phyloP scores from a whole-genome alignment of 805 yeast species.

The Limtongia smithiae region DNA sequence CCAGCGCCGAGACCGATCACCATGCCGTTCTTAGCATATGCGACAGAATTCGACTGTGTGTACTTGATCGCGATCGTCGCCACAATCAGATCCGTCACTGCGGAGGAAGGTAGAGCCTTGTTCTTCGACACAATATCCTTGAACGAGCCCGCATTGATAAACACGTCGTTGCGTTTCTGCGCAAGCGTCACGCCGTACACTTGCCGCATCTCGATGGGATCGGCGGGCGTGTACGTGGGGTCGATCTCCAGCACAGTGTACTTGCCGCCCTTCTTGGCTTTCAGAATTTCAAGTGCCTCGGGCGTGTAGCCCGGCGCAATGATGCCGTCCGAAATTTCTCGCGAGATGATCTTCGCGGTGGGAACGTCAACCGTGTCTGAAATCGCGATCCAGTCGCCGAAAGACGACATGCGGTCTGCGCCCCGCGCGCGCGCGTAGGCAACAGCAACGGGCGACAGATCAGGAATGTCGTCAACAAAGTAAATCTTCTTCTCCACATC shows the following conservation, averaged over 20 bases:
- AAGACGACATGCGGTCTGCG: conserved; percentile 99
- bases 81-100: conserved; percentile 86
- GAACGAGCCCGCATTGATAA: conserved; percentile 84
- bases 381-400: conserved; percentile 97
- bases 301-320: conserved; percentile 96
- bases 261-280: conserved; percentile 94
- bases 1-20: conserved; percentile 99
- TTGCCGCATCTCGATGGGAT: conserved; percentile 78
- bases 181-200: conserved; percentile 94
- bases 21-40: conserved; percentile 99
- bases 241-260: conserved; percentile 95
- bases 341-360: conserved; percentile 94
- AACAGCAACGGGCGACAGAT: conserved; percentile 88
- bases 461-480: conserved; percentile 81
- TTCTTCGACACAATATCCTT: conserved; percentile 85
- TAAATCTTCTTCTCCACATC: conserved; percentile 92
- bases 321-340: conserved; percentile 97
- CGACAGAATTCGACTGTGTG: conserved; percentile 97
- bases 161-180: conserved; percentile 97
- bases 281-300: conserved; percentile 84
- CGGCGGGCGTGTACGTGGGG: conserved; percentile 80
- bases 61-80: conserved; percentile 96
- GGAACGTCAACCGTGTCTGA: conserved; percentile 94
- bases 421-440: conserved; percentile 99
- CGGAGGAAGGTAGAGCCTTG: conserved; percentile 86